Evolutionary conservation across 768 basidiomycete species (phyloP).

Genomic region (Lentinula raphanica): DNA sequence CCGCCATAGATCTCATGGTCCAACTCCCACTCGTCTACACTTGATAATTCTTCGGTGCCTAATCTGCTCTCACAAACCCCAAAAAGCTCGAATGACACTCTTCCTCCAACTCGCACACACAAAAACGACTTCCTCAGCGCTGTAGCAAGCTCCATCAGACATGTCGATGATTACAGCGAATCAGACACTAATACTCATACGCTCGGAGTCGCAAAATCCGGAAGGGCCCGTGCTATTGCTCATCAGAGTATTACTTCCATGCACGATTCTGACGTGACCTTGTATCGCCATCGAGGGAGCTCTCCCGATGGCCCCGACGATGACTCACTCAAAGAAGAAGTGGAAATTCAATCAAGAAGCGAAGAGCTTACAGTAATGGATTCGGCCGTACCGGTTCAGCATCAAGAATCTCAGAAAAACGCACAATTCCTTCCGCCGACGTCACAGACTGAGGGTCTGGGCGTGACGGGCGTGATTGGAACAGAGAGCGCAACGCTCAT

Average conservation of each 20-base stretch:
- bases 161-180: not conserved
- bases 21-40: not conserved
- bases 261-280: not conserved
- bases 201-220: not conserved
- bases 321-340: not conserved
- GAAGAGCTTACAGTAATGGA: not conserved
- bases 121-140: not conserved
- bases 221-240: not conserved
- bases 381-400: not conserved
- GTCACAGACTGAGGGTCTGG: not conserved
- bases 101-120: not conserved
- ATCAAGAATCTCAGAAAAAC: not conserved
- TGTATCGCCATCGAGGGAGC: not conserved
- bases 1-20: not conserved
- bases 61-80: not conserved
- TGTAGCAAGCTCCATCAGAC: not conserved
- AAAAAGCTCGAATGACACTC: not conserved
- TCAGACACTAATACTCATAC: not conserved
- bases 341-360: not conserved
- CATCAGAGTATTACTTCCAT: not conserved
- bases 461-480: not conserved
- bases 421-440: not conserved
- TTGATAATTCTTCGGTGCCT: not conserved
- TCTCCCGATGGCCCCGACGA: not conserved
- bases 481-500: not conserved